Evolutionary conservation across 176 grass and related monocot species (phyloP), one percentile per base, ranked within the genome.

Genomic region (Paspalum notatum): DNA sequence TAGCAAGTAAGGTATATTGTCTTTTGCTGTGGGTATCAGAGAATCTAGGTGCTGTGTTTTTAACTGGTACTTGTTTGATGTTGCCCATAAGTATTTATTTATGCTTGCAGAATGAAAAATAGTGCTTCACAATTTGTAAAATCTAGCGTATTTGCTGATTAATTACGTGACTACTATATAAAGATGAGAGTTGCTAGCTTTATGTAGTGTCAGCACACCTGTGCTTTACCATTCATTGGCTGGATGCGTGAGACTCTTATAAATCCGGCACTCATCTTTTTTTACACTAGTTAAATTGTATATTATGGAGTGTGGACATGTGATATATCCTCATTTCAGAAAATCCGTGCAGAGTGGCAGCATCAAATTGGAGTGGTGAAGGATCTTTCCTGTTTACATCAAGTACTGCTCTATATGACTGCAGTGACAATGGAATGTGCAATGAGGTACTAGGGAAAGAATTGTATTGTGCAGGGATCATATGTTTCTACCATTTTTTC

Each of bases 321-420:
- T 85, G n/a, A 65, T 65, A 27, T 48, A 76, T 72, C 21, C 65
- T 85, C 44, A 77, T 77, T 76, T 85, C 48, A 75, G 26, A 44
- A 81, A 82, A 72, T 82, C 26, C 9, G 4, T 92, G 86, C 88
- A 95, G 96, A 88, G 54, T 82, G 54, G 92, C 92, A 58, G 71
- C 88, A 57, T 95, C 92, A 68, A 99, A 95, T 71, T 99, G 96
- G 96, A 99, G 41, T 7, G 82, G 90, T 68, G 92, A 93, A 89
- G 96, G 96, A 62, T 91, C 88, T 71, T 99, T 99, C 72, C 32
- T 99, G 66, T 95, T 99, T 79, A 93, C 96, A 66, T 99, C 96
- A 38, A 95, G 96, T 73, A 87, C 92, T 60, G 90, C 88, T 74
- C 69, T 86, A 12, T 95, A 90, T 88, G 92, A 99, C 75, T 87